Conservation (phyloP, 2,329 filamentous ascomycete species). For the Botryosphaeria dothidea region DNA sequence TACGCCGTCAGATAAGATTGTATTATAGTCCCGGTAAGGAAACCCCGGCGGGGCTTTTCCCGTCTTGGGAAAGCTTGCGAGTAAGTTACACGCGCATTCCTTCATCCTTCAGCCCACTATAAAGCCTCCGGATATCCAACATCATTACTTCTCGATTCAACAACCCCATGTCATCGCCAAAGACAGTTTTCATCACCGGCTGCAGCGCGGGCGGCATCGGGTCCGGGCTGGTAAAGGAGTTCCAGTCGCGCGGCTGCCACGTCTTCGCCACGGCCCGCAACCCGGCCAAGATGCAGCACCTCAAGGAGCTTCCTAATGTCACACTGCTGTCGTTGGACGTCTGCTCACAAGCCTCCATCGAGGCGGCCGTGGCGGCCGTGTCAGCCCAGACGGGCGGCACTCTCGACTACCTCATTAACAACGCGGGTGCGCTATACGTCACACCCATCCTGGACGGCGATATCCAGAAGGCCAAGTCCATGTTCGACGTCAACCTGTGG, state of each 20-base stretch:
- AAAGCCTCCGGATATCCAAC: neutral
- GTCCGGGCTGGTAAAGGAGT: slow-evolving; percentile 39
- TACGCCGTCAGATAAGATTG: no score
- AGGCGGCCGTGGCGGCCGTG: neutral
- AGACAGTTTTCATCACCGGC: slow-evolving; percentile 29
- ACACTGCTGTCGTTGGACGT: neutral
- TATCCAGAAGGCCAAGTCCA: neutral
- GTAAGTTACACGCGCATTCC: neutral
- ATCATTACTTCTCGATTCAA: neutral
- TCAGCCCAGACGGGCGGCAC: neutral
- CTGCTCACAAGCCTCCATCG: slow-evolving; percentile 22
- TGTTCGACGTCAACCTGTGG: slow-evolving; percentile 43
- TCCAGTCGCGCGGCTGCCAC: slow-evolving; percentile 38
- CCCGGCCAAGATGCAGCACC: slow-evolving; percentile 32
- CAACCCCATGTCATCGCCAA: neutral
- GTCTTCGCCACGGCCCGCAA: slow-evolving; percentile 47
- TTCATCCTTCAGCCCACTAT: neutral
- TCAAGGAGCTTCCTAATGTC: slow-evolving; percentile 25
- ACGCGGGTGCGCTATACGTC: slow-evolving; percentile 40
- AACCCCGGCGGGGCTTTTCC: no score
- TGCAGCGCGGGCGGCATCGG: slow-evolving; percentile 42
- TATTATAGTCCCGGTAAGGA: no score
- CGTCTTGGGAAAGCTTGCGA: neutral
- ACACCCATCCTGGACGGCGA: slow-evolving; percentile 39
- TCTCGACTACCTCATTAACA: slow-evolving; percentile 40